Evolutionary conservation across 2,329 filamentous ascomycete species (phyloP), one percentile per base, ranked within the genome.

Genomic region (Aspergillus fructus): DNA sequence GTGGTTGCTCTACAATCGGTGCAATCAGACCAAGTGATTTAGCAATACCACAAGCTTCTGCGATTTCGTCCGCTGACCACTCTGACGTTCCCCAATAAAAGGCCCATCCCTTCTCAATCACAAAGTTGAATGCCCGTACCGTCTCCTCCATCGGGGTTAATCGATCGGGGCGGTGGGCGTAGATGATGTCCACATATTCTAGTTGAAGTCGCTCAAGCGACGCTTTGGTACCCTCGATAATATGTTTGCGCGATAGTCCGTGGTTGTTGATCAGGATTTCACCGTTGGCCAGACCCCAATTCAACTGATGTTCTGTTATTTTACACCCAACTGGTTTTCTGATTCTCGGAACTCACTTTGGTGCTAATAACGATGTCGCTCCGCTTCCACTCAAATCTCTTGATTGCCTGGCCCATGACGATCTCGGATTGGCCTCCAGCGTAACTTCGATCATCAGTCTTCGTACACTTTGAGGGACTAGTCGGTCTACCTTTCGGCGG

Each of bases 11-110:
- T 40, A 69, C 68, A 11, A 71, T 63, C 2, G 70, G 70, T 17
- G 83, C 85, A 61, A 89, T 82, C 45, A 89, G 75, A 19, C 81
- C 79, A 4, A 89, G 79, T 56, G 79, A 79, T 60, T 86, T 83
- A 21, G 86, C 86, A 59, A 84, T 78, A 13, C 83, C 77, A 77
- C 83, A 85, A 0, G 87, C 87, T 63, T 84, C 79, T 13, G 81
- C 81, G 66, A 89, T 89, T 73, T 89, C 87, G 56, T 85, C 83
- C 39, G 86, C 83, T 61, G 79, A 81, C 86, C 87, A 89, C 71
- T 89, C 85, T 1, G 84, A 88, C 0, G 86, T 89, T 49, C 85
- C 87, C 86, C 86, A 89, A 78, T 89, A 89, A 62, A 90, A 84
- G 2, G 85, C 84, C 75, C 88, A 85, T 55, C 88, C 88, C 0